Base-by-base conservation (phyloP, 768 basidiomycete genomes). In the Gelatoporia subvermispora region DNA sequence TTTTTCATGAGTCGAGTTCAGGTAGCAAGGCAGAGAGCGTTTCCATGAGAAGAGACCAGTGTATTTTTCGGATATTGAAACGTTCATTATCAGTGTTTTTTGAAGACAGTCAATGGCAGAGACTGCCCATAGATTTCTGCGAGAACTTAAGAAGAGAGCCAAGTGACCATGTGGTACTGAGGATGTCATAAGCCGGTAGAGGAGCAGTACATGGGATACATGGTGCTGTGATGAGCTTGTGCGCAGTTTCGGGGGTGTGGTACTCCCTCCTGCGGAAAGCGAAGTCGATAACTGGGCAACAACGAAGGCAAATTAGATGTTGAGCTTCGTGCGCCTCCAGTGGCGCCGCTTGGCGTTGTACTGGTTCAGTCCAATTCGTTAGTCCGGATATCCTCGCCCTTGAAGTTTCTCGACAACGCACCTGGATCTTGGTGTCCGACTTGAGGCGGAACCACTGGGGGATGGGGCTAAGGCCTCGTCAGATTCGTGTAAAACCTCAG, bases 381-480 rank as follows among this genome's bases (percentile, higher is more conserved):
- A 44, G 25, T 7, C 7, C 28, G 28, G 17, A 28, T 9, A 8
- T 7, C 10, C 8, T 8, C 7, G 41, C 10, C 28, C 13, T 31
- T 31, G 28, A 31, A n/a, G n/a, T 13, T 31, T 13, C 28, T 5
- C 8, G 24, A 21, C 10, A 13, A 51, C 63, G 60, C 62, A 89
- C 89, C 73, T 92, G 88, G 60, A 91, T 94, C 78, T 96, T 94
- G 55, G 87, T 88, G 68, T 93, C 95, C 62, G 88, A 82, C 81
- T 96, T 97, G 54, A 94, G 76, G 58, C 93, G 92, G 84, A 96
- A 97, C 95, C 95, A 99, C 66, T 97, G 95, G 57, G 95, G 96
- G 53, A 99, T 97, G 54, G 95, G 96, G 67, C 90, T 93, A 35
- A 42, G 20, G 50, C 11, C 31, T 16, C 24, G 28, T 37, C 35